Base-by-base conservation (phyloP, 1,284 basidiomycete genomes). In the Mycena citricolor region DNA sequence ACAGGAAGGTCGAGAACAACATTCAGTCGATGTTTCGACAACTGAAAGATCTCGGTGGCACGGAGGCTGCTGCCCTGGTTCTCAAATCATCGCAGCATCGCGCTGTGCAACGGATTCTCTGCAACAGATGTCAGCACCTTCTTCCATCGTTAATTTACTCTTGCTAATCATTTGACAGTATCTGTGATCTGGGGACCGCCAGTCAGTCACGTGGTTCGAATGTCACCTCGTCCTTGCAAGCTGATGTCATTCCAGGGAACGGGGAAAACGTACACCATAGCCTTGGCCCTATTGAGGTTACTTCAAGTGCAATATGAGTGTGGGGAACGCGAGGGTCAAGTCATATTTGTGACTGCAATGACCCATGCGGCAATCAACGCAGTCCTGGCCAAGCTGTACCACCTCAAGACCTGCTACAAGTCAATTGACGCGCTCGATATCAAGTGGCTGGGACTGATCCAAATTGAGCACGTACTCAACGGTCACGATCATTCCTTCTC, bases 281-380 rank as follows among this genome's bases (percentile, higher is more conserved):
- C 73, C 2, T 52, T 74, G 3, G 72, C 71, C 3, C 56, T 75
- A 8, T 54, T 75, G 7, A 66, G 73, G 25, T 58, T 75, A 21
- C 57, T 74, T 6, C 68, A 74, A 39, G 62, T 67, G 1, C 63
- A 70, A 35, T 52, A 59, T 32, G 55, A 58, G 23, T 57, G 61
- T 14, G 57, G 57, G 13, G 56, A 60, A n/a, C 55, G 46, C 13
- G 48, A 48, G 24, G 58, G 57, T 4, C 67, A 63, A 41, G 63
- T 73, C 34, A 60, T 74, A 5, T 73, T 74, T 47, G 57, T 76
- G 25, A 73, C 73, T 8, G 74, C 73, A 2, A 67, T 74, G 61
- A 75, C 74, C 0, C 71, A 76, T 51, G 72, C 73, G 5, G 73
- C 74, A 5, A 75, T 76, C 34, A 67, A 71, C 34, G 74, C 73